Base-by-base conservation (phyloP, 306 rosid genomes). In the Citrullus amarus region DNA sequence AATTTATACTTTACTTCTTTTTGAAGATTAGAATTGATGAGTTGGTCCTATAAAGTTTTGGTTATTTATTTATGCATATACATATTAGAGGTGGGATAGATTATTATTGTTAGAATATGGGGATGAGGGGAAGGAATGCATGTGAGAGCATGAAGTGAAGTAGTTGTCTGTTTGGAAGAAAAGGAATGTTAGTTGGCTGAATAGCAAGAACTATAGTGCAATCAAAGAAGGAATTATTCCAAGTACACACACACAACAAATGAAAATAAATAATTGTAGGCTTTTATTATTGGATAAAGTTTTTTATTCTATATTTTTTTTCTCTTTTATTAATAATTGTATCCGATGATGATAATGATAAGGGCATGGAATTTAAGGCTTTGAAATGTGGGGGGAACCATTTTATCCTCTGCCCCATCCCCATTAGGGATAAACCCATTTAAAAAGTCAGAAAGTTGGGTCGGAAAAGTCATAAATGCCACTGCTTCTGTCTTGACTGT, bases 141-240 rank as follows among this genome's bases (percentile, higher is more conserved):
- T 48, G 76, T 71, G 76, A 48, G 28, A 14, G 13, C 38, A 71
- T 25, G 77, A 72, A 43, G 51, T 11, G 76, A 46, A 44, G 39
- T 4, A 25, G 39, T 70, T 70, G 76, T 44, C 56, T 20, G 51
- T 70, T 22, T 70, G 39, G 51, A 44, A 16, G 76, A 13, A 72
- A 72, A 25, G 77, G 77, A 72, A 72, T 72, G 77, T 72, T 72
- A 50, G 57, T 72, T 72, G 77, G 59, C 43, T 69, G 75, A 69
- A 67, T 67, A 41, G 50, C 73, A n/a, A 48, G 56, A 51, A 51
- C 53, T 38, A 18, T 44, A 50, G 59, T 6, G 56, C 41, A 25
- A 72, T 50, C 22, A 72, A 72, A 72, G 25, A 28, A 72, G 41
- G 77, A 72, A 28, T 28, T 14, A 39, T 67, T 44, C 59, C 22